Conservation (phyloP, 2,329 filamentous ascomycete species). For the Conoideocrella luteorostrata region DNA sequence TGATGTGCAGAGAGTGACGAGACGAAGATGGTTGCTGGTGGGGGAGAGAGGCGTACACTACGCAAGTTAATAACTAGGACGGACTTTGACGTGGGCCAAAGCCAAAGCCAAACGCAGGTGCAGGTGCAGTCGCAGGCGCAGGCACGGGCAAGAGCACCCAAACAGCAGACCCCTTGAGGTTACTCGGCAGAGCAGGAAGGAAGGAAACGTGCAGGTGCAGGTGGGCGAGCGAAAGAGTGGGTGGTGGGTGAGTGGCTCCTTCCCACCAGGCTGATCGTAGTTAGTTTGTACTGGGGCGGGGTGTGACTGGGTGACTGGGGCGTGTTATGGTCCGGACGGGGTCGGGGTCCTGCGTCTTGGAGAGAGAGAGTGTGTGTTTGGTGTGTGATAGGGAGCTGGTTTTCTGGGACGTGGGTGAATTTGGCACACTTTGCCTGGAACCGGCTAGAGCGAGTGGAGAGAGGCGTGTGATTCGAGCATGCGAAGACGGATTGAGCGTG, state of each 20-base stretch:
- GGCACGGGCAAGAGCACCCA: conserved; percentile 7
- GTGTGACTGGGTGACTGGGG: background rate
- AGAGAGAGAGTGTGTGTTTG: background rate
- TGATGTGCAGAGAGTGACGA: background rate
- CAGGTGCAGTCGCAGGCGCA: conserved; percentile 12
- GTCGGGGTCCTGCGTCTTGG: too few relatives aligned
- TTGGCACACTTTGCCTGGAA: conserved; percentile 2
- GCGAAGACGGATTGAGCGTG: background rate
- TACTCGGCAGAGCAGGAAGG: conserved; percentile 1
- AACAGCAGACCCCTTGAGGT: too few relatives aligned
- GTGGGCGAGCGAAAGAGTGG: conserved; percentile 1
- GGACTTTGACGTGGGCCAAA: too few relatives aligned
- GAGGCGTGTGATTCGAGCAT: background rate
- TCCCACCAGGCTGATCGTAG: conserved; percentile 6
- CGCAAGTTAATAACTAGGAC: conserved; percentile 1
- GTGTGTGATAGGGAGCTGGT: background rate
- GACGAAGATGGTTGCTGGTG: conserved; percentile 5
- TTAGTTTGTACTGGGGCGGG: conserved; percentile 1
- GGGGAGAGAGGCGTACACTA: conserved; percentile 6
- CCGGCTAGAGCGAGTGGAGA: conserved; percentile 3
- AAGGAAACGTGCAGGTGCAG: background rate
- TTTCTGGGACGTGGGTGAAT: background rate
- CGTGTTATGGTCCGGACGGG: too few relatives aligned
- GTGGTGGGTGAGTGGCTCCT: conserved; percentile 6
- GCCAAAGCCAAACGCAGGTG: conserved; percentile 10